Evolutionary conservation across 106 monocot species (phyloP).

Genomic region (Apostasia shenzhenica): DNA sequence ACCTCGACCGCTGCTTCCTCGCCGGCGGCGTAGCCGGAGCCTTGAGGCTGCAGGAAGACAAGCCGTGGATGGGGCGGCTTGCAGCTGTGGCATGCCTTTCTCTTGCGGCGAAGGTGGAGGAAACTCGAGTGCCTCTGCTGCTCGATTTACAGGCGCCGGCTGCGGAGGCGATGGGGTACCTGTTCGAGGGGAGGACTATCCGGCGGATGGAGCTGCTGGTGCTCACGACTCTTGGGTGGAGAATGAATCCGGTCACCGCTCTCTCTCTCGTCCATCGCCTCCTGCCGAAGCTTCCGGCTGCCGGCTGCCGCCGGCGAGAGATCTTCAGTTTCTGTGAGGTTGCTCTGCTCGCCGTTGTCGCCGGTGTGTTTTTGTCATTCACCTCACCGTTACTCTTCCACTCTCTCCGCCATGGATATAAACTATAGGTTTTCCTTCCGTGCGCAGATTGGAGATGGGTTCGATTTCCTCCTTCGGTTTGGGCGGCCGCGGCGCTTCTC

Average conservation of each 20-base stretch:
- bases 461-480: conserved; percentile 46
- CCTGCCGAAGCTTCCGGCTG: not conserved
- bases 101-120: conserved; percentile 87
- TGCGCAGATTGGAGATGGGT: conserved; percentile 69
- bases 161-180: conserved; percentile 21
- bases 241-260: conserved; percentile 71
- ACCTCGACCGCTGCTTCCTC: conserved; percentile 74
- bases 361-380: conserved; percentile 23
- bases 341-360: conserved; percentile 36
- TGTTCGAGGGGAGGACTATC: conserved; percentile 77
- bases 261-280: conserved; percentile 50
- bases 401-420: not conserved
- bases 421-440: not conserved
- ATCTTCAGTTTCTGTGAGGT: conserved; percentile 34
- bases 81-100: conserved; percentile 59
- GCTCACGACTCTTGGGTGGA: conserved; percentile 63
- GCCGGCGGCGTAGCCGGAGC: conserved; percentile 9
- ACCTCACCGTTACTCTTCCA: not conserved
- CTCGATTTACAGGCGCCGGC: conserved; percentile 56
- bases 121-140: conserved; percentile 74
- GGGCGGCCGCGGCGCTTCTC: conserved; percentile 63
- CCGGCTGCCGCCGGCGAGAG: not conserved
- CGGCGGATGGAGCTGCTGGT: conserved; percentile 86
- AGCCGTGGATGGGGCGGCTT: conserved; percentile 70
- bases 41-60: conserved; percentile 19